These are phyloP conservation scores for Suhomyces ambrosiae DNA, from an alignment of 1,139 yeast genomes.

Conservation along the genomic window DNA sequence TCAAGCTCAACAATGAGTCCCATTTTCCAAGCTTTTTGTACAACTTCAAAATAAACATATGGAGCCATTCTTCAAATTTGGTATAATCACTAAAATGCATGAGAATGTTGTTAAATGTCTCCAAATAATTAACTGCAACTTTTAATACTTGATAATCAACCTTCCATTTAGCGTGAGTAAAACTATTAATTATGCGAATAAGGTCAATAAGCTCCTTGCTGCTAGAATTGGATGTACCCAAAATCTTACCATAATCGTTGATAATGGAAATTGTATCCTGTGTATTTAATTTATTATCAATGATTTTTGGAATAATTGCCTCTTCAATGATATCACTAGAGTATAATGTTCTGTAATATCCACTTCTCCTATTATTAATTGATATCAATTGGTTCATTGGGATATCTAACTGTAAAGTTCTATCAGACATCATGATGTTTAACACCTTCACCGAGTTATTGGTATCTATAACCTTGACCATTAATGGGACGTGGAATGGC, in stretches of 20 bases:
- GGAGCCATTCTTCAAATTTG: conserved; percentile 27
- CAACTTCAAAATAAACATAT: conserved; percentile 20
- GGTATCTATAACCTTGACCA: conserved; percentile 37
- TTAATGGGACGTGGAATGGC: conserved; percentile 57
- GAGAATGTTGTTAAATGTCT: conserved; percentile 32
- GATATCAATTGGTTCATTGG: conserved; percentile 24
- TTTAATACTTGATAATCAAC: conserved; percentile 31
- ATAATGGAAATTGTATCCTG: conserved; percentile 38
- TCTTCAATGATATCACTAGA: conserved; percentile 23
- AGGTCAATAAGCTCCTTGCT: conserved; percentile 32
- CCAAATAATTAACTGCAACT: conserved; percentile 35
- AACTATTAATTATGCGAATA: conserved; percentile 27
- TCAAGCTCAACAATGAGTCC: conserved; percentile 18
- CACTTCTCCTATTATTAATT: conserved; percentile 50
- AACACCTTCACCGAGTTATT: conserved; percentile 32
- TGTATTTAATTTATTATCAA: conserved; percentile 23
- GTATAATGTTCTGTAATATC: conserved; percentile 44
- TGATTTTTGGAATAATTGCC: conserved; percentile 25
- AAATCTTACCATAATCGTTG: conserved; percentile 39
- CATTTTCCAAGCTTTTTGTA: conserved; percentile 30
- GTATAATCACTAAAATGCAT: conserved; percentile 31
- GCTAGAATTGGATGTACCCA: conserved; percentile 25
- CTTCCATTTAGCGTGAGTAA: conserved; percentile 24
- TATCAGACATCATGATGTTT: conserved; percentile 50
- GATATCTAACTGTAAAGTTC: conserved; percentile 40